Conservation (phyloP, 768 basidiomycete genomes). For the Xerocomellus chrysenteron region DNA sequence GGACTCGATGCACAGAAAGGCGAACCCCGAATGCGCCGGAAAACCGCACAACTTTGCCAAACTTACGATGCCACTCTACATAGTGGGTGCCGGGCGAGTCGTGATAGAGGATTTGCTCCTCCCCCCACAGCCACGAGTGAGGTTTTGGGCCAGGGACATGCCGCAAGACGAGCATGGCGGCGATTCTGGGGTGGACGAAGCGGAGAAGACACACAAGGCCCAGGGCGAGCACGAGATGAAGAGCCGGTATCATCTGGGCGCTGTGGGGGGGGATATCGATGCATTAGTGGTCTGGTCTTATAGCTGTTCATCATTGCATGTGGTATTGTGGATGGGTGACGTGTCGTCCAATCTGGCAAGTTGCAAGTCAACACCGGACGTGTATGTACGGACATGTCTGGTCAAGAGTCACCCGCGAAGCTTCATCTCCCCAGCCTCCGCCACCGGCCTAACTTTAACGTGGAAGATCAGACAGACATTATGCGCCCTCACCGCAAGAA, state of each 20-base stretch:
- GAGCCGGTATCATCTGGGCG: conserved; percentile 9
- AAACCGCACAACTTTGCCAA: conserved; percentile 55
- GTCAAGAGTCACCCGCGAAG: conserved; percentile 29
- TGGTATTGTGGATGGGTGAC: conserved; percentile 7
- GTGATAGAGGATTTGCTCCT: conserved; percentile 57
- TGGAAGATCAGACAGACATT: conserved; percentile 32
- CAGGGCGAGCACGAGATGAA: conserved; percentile 16
- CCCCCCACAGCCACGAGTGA: conserved; percentile 57
- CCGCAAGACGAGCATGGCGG: conserved; percentile 34
- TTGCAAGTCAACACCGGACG: conserved; percentile 6
- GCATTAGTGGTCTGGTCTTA: conserved; percentile 2
- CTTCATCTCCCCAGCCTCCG: conserved; percentile 26
- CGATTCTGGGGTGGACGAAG: conserved; percentile 36
- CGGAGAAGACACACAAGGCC: conserved; percentile 32
- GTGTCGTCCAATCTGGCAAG: conserved; percentile 14
- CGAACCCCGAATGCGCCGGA: conserved; percentile 56
- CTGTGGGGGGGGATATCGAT: neutral
- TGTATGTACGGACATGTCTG: conserved; percentile 24
- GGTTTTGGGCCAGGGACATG: conserved; percentile 52
- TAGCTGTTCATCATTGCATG: neutral
- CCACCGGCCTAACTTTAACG: conserved; percentile 36
- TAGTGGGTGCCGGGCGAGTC: conserved; percentile 51
- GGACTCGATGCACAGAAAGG: conserved; percentile 1
- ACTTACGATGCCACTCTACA: conserved; percentile 50
- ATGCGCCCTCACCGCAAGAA: conserved; percentile 39